Percentiles rank a stretch among this genome's conserved stretches.
Conservation (phyloP, 2,329 filamentous ascomycete species). For the Ceratocystis ficicola region DNA sequence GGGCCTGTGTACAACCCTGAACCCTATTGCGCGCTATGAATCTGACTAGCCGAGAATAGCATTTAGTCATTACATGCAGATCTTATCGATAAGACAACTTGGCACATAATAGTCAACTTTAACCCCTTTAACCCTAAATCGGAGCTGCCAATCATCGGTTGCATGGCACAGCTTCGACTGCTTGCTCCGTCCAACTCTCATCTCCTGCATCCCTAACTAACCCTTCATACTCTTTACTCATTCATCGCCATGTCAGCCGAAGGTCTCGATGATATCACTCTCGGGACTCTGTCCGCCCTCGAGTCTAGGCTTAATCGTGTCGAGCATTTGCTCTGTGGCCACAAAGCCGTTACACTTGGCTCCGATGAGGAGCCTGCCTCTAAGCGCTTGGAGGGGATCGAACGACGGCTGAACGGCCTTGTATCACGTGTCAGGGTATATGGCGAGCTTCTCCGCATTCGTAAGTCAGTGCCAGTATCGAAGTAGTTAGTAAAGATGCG, state of each 20-base stretch:
- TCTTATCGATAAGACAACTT: background rate
- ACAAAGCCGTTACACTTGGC: constrained; percentile 25
- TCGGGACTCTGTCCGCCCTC: constrained; percentile 44
- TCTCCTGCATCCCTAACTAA: background rate
- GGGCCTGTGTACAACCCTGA: too few relatives aligned
- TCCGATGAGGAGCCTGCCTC: constrained; percentile 33
- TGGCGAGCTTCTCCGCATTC: constrained; percentile 47
- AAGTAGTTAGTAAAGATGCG: background rate
- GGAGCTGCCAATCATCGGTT: too few relatives aligned
- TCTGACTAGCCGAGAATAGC: too few relatives aligned
- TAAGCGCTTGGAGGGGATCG: constrained; percentile 39
- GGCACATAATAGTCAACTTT: background rate
- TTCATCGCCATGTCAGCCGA: constrained; percentile 28
- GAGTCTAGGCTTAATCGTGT: constrained; percentile 48
- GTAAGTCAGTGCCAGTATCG: constrained; percentile 32
- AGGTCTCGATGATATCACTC: constrained; percentile 39
- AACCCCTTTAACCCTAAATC: background rate
- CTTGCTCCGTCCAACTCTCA: background rate
- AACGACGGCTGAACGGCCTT: constrained; percentile 41
- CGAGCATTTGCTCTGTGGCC: constrained; percentile 46
- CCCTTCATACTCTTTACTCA: background rate
- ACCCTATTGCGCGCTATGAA: too few relatives aligned
- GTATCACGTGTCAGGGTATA: constrained; percentile 44
- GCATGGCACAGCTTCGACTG: background rate
- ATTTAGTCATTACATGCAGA: background rate